Conservation (phyloP, 2,329 filamentous ascomycete species). For the Nothophoma quercina region DNA sequence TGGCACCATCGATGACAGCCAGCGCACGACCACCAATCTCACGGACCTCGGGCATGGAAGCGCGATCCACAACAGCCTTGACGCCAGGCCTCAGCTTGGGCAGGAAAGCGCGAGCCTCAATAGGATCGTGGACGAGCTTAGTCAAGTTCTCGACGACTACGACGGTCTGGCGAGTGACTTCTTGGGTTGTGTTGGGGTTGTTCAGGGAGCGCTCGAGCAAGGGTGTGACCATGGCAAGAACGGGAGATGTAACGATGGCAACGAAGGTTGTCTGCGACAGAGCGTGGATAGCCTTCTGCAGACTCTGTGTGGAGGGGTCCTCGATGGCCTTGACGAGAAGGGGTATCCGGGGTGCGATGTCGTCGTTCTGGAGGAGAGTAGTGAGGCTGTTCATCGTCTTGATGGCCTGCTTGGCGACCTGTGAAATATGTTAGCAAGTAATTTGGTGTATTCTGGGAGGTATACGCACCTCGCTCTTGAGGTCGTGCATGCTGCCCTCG, state of each 20-base stretch:
- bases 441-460: background rate
- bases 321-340: constrained; percentile 95
- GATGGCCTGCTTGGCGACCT: constrained; percentile 80
- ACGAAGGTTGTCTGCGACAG: constrained; percentile 99
- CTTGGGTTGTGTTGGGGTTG: constrained; percentile 87
- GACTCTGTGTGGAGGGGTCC: constrained; percentile 83
- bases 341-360: constrained; percentile 90
- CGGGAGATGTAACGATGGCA: constrained; percentile 91
- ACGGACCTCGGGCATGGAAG: constrained; percentile 92
- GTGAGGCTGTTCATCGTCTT: constrained; percentile 92
- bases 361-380: constrained; percentile 92
- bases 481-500: constrained; percentile 93
- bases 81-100: constrained; percentile 95
- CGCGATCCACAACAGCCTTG: constrained; percentile 83
- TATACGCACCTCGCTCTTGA: constrained; percentile 73
- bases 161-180: constrained; percentile 93
- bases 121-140: constrained; percentile 93
- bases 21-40: constrained; percentile 85
- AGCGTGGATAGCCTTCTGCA: constrained; percentile 96
- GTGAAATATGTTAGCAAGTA: constrained; percentile 15
- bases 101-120: constrained; percentile 93
- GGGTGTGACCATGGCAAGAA: constrained; percentile 91
- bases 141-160: constrained; percentile 98
- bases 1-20: constrained; percentile 90
- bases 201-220: constrained; percentile 94